Evolutionary conservation across 2,329 filamentous ascomycete genomes (phyloP), one percentile per base, ranked within the genome.

Genomic region (Graphium sp.): DNA sequence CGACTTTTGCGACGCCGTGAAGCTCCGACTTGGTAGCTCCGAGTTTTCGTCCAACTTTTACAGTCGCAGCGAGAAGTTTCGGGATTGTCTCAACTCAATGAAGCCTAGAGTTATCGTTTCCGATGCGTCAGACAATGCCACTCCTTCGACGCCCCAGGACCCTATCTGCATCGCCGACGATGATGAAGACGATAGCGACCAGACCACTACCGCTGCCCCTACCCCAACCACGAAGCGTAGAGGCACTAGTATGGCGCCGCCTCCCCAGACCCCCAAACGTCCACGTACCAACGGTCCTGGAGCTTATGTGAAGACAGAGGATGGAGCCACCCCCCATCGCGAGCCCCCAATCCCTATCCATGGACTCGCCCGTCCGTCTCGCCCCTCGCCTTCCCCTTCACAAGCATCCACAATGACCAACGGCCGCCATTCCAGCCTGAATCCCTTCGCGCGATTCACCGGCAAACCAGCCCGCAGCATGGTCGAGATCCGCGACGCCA

Each of bases 1-100:
- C 9, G 53, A 52, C 1, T 74, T 87, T 34, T 61, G 66, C 0
- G 50, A 56, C 0, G 43, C 55, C 0, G 56, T 82, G 1, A 55
- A 62, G 5, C 50, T 54, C 0, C 54, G 71, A 1, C 49, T 80
- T 5, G 55, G 62, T 13, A 60, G 61, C 22, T 53, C 57, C 5
- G 45, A 55, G 2, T 67, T 66, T 27, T 49, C 49, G 9, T 50
- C 48, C 7, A 34, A 41, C 2, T 60, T 70, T 6, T 58, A 62
- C 1, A 44, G 44, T 0, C 45, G 69, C 0, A 58, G 68, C 0
- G 47, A 56, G 0, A 46, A 55, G 0, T 75, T 83, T 33, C 56
- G 60, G 2, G 46, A 55, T 0, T 54, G 48, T 14, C 48, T 66
- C 0, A 22, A 60, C 1, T 43, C 47, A 1, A 53, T 60, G 35